These are phyloP conservation scores for Symbiodinium pilosum DNA, from an alignment of 73 alveolate species.

Conservation along the genomic window DNA sequence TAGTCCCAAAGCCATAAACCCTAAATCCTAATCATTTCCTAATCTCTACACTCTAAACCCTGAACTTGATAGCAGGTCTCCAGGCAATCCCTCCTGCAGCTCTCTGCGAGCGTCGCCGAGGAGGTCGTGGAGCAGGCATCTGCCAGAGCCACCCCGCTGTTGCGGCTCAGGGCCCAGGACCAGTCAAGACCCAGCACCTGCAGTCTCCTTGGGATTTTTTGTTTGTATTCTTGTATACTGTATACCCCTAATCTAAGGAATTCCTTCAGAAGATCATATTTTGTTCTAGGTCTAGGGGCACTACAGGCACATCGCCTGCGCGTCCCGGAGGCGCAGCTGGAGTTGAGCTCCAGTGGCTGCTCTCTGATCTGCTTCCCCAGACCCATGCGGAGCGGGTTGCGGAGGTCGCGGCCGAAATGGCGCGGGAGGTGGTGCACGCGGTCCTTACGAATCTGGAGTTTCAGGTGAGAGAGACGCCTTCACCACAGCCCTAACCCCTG, in stretches of 20 bases:
- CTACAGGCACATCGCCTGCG: too few relatives aligned
- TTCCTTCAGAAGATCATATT: too few relatives aligned
- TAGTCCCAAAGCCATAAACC: too few relatives aligned
- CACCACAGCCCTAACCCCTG: neutral
- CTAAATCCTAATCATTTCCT: too few relatives aligned
- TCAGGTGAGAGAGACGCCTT: neutral
- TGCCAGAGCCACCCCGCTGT: neutral
- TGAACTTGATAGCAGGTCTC: too few relatives aligned
- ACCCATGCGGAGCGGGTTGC: slow-evolving; percentile 7
- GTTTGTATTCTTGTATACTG: too few relatives aligned
- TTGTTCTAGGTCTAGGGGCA: too few relatives aligned
- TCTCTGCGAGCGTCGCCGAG: neutral
- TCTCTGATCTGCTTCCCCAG: neutral
- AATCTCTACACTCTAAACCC: too few relatives aligned
- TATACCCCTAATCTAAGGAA: too few relatives aligned
- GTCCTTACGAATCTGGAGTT: neutral
- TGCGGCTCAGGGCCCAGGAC: neutral
- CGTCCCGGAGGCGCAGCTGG: too few relatives aligned
- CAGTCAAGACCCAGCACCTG: neutral
- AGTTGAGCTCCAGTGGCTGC: too few relatives aligned
- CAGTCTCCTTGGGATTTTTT: too few relatives aligned
- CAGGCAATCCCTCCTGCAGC: neutral
- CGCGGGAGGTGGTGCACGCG: neutral
- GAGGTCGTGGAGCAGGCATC: slow-evolving; percentile 4
- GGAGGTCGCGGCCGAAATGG: neutral